These are phyloP conservation scores for Phytophthora constricta DNA, from an alignment of 352 stramenopile genomes.

Conservation along the genomic window DNA sequence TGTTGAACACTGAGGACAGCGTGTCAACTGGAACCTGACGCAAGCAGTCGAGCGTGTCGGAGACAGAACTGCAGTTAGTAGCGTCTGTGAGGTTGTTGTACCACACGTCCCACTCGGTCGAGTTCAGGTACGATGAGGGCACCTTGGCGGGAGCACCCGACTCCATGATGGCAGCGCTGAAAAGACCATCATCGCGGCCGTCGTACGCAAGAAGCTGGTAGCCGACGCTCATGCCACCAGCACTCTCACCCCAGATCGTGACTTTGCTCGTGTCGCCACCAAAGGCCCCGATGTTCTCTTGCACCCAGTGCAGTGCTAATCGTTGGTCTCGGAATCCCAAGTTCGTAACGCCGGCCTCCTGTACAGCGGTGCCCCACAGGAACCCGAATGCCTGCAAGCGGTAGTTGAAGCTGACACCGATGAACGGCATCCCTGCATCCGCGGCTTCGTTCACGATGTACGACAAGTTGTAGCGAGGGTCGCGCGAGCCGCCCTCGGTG, in stretches of 20 bases:
- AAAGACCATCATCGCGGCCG: conserved; percentile 29
- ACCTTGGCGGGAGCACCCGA: conserved; percentile 20
- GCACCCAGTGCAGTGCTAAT: conserved; percentile 60
- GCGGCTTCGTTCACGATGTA: conserved; percentile 37
- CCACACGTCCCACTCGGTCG: conserved; percentile 24
- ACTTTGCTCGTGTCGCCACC: conserved; percentile 27
- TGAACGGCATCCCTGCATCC: conserved; percentile 30
- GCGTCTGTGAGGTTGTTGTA: conserved; percentile 34
- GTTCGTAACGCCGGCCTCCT: conserved; percentile 69
- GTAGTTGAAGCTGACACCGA: conserved; percentile 53
- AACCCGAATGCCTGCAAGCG: conserved; percentile 42
- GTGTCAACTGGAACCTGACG: conserved; percentile 27
- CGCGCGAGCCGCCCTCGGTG: conserved; percentile 28
- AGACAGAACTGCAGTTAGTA: conserved; percentile 24
- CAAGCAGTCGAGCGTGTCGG: conserved; percentile 32
- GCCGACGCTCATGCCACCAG: conserved; percentile 48
- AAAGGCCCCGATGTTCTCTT: conserved; percentile 30
- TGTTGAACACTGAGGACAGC: conserved; percentile 32
- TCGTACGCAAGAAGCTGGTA: conserved; percentile 34
- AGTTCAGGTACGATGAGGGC: conserved; percentile 17
- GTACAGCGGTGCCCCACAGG: conserved; percentile 30
- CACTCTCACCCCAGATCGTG: conserved; percentile 43
- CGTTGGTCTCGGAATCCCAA: conserved; percentile 86
- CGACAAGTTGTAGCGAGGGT: conserved; percentile 41
- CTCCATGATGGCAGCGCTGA: conserved; percentile 31